These are phyloP conservation scores for Cyclotella sp. DNA, from an alignment of 108 stramenopile species.

Conservation along the genomic window DNA sequence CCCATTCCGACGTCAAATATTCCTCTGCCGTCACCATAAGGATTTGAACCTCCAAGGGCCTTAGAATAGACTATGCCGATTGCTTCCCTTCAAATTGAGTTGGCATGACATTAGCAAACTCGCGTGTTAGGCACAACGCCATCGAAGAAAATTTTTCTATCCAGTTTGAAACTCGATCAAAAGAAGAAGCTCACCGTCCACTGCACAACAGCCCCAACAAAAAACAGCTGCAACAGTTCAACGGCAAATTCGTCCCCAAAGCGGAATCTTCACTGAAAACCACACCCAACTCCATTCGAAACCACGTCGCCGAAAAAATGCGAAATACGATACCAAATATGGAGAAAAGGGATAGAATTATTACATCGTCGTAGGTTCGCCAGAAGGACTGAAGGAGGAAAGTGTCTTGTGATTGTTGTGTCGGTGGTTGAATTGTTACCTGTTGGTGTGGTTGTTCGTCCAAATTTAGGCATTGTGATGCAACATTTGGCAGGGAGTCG, in stretches of 20 bases:
- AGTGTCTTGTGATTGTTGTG: constrained; percentile 3
- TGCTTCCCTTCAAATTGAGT: constrained; percentile 23
- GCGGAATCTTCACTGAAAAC: constrained; percentile 71
- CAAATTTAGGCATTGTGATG: not conserved
- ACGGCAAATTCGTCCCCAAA: constrained; percentile 76
- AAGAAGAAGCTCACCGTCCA: constrained; percentile 55
- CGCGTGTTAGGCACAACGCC: not conserved
- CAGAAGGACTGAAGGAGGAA: constrained; percentile 60
- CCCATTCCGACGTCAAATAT: constrained; percentile 29
- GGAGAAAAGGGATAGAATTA: constrained; percentile 75
- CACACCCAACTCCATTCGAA: constrained; percentile 60
- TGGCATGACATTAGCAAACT: not conserved
- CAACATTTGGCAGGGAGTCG: no score
- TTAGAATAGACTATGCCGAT: constrained; percentile 44
- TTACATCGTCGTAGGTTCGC: constrained; percentile 79
- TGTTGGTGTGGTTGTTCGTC: not conserved
- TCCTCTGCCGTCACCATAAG: constrained; percentile 41
- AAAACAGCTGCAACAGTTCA: constrained; percentile 82
- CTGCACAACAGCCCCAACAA: constrained; percentile 78
- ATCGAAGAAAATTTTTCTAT: not conserved
- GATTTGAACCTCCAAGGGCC: constrained; percentile 35
- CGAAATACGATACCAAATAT: constrained; percentile 81
- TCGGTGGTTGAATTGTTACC: not conserved
- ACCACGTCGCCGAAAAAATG: constrained; percentile 67
- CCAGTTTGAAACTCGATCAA: not conserved